phyloP scores from a whole-genome alignment of 2,329 filamentous ascomycete species.

The Clonostachys rhizophaga region DNA sequence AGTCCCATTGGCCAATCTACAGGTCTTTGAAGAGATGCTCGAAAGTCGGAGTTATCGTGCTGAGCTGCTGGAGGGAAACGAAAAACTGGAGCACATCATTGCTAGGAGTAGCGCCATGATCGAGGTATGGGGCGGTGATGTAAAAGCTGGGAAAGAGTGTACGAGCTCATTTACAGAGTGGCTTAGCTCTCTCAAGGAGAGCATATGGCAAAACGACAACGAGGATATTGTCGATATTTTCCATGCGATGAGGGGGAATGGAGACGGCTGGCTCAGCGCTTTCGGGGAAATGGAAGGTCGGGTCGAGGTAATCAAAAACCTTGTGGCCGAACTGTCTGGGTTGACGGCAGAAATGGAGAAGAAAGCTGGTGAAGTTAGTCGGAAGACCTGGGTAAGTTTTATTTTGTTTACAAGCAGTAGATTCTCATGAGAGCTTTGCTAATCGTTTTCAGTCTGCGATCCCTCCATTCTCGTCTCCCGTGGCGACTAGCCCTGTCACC shows the following conservation, averaged over 20 bases:
- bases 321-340: constrained; percentile 67
- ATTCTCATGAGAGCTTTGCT: background rate
- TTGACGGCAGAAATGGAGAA: constrained; percentile 84
- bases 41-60: constrained; percentile 77
- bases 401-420: background rate
- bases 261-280: constrained; percentile 83
- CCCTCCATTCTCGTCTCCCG: constrained; percentile 1
- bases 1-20: constrained; percentile 76
- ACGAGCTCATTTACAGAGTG: constrained; percentile 75
- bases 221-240: constrained; percentile 67
- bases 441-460: constrained; percentile 3
- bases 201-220: constrained; percentile 57
- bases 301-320: constrained; percentile 63
- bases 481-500: background rate
- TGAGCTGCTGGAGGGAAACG: constrained; percentile 81
- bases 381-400: constrained; percentile 64
- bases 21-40: constrained; percentile 82
- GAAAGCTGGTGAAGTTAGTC: constrained; percentile 77
- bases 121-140: constrained; percentile 73
- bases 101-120: constrained; percentile 72
- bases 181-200: constrained; percentile 60
- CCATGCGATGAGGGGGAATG: constrained; percentile 87
- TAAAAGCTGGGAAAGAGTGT: constrained; percentile 71
- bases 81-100: constrained; percentile 86
- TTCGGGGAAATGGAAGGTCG: constrained; percentile 72